Evolutionary conservation across 2,329 filamentous ascomycete genomes (phyloP).

Genomic region (Arachnopeziza araneosa): DNA sequence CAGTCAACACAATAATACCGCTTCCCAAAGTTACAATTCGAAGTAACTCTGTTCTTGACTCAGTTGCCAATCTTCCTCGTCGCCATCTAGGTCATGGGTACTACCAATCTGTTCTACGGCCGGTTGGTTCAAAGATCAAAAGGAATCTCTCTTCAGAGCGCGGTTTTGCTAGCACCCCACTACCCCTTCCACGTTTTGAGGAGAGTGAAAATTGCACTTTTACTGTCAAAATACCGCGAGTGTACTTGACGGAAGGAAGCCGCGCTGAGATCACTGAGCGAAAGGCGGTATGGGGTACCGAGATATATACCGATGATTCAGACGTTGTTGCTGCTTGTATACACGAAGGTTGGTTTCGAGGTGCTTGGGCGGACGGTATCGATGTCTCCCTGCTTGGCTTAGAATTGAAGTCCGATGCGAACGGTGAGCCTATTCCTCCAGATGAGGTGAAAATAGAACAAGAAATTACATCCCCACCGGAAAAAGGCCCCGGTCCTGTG

Average conservation of each 20-base stretch:
- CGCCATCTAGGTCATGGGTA: conserved; percentile 79
- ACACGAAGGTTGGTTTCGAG: conserved; percentile 86
- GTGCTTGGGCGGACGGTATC: conserved; percentile 77
- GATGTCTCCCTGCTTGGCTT: conserved; percentile 63
- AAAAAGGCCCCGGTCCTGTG: conserved; percentile 55
- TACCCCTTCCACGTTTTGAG: conserved; percentile 61
- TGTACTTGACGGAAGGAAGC: conserved; percentile 63
- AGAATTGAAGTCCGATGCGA: conserved; percentile 33
- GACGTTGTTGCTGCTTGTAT: conserved; percentile 90
- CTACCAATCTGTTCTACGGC: conserved; percentile 64
- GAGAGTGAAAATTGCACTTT: conserved; percentile 78
- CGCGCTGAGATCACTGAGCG: conserved; percentile 80
- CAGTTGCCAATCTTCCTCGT: conserved; percentile 64
- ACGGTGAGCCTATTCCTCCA: conserved; percentile 16
- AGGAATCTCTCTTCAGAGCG: conserved; percentile 32
- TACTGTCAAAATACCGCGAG: conserved; percentile 78
- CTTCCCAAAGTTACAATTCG: conserved; percentile 62
- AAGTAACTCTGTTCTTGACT: conserved; percentile 66
- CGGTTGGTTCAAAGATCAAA: conserved; percentile 41
- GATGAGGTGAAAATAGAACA: conserved; percentile 36
- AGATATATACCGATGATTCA: conserved; percentile 93
- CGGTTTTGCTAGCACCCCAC: conserved; percentile 25
- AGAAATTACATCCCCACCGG: conserved; percentile 44
- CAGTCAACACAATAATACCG: conserved; percentile 41
- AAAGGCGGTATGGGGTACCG: conserved; percentile 84